phyloP scores from a whole-genome alignment of 352 stramenopile genomes.

The Plasmopara viticola region DNA sequence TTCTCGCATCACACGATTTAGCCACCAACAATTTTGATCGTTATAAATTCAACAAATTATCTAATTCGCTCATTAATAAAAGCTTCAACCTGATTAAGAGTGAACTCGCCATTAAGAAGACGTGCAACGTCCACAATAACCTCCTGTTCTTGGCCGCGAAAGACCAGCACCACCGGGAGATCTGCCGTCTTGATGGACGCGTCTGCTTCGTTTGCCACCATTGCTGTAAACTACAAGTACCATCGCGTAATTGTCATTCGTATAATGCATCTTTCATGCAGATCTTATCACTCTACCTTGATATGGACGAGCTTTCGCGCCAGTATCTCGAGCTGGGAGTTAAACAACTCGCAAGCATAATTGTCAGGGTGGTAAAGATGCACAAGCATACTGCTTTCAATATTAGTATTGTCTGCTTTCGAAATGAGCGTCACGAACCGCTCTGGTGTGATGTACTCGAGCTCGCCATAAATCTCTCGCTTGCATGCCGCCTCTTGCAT shows the following conservation, averaged over 20 bases:
- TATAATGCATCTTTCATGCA: neutral
- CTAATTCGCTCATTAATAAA: constrained; percentile 36
- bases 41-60: neutral
- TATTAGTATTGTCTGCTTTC: constrained; percentile 4
- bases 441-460: constrained; percentile 50
- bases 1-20: constrained; percentile 46
- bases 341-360: constrained; percentile 67
- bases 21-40: neutral
- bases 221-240: constrained; percentile 41
- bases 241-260: neutral
- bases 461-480: constrained; percentile 41
- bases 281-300: constrained; percentile 35
- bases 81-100: constrained; percentile 32
- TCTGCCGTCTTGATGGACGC: constrained; percentile 55
- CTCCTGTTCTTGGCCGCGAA: constrained; percentile 49
- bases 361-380: constrained; percentile 69
- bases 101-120: constrained; percentile 62
- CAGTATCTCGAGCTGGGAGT: constrained; percentile 54
- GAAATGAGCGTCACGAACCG: constrained; percentile 48
- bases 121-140: constrained; percentile 50
- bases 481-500: constrained; percentile 35
- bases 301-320: constrained; percentile 46
- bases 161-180: constrained; percentile 64
- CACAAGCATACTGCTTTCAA: constrained; percentile 31
- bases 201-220: constrained; percentile 64